Conservation (phyloP, 202 grass and related monocot species). For the Schoenoplectus tabernaemontani region DNA sequence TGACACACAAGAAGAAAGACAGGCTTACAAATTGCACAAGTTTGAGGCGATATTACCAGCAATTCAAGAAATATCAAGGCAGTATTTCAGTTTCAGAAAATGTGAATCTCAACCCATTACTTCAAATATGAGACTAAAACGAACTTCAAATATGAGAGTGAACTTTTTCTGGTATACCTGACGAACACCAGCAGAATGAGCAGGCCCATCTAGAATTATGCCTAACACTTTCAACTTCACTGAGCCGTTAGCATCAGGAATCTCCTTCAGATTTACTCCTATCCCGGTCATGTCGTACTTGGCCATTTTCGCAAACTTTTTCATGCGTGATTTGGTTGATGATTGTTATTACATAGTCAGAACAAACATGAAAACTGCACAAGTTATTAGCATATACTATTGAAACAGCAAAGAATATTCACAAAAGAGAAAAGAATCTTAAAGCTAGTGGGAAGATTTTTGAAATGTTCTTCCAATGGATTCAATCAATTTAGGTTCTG, state of each 20-base stretch:
- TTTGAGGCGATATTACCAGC: not conserved
- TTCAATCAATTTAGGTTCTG: not conserved
- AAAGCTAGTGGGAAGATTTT: not conserved
- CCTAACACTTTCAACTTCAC: slow-evolving; percentile 86
- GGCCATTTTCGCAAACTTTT: slow-evolving; percentile 96
- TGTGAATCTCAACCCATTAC: not conserved
- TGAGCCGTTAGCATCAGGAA: slow-evolving; percentile 48
- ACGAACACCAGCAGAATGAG: slow-evolving; percentile 73
- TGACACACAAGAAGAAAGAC: slow-evolving; percentile 28
- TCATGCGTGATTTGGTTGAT: not conserved
- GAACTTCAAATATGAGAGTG: not conserved
- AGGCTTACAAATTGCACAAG: not conserved
- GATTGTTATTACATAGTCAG: slow-evolving; percentile 32
- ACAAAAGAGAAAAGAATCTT: not conserved
- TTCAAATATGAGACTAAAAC: not conserved
- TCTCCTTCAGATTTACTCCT: slow-evolving; percentile 85
- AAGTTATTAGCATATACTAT: slow-evolving; percentile 29
- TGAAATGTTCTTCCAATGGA: not conserved
- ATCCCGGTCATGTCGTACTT: slow-evolving; percentile 94
- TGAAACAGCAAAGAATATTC: not conserved
- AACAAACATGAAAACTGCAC: slow-evolving; percentile 47
- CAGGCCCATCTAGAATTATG: slow-evolving; percentile 76
- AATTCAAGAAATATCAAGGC: too few relatives aligned
- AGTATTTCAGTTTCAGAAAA: not conserved
- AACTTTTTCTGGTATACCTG: slow-evolving; percentile 33